phyloP scores from a whole-genome alignment of 2,329 filamentous ascomycete species.

The Septoria petroselini region DNA sequence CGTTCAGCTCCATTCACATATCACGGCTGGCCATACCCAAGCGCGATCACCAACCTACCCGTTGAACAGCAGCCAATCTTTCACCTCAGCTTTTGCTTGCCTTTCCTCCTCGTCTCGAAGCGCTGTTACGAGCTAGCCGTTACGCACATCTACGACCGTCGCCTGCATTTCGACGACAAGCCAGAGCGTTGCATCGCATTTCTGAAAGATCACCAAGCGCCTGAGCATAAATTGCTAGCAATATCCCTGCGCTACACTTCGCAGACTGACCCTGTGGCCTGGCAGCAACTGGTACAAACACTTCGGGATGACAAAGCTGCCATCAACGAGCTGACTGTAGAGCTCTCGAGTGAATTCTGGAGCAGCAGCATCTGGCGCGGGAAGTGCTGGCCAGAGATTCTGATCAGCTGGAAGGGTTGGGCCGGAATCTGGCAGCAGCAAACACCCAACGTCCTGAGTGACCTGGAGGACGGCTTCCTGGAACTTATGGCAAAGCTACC shows the following conservation, averaged over 20 bases:
- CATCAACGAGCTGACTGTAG: constrained; percentile 13
- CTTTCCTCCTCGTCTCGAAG: constrained; percentile 10
- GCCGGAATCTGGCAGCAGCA: constrained; percentile 5
- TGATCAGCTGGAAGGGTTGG: constrained; percentile 12
- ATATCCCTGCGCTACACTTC: constrained; percentile 9
- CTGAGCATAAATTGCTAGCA: background rate
- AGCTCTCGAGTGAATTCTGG: constrained; percentile 15
- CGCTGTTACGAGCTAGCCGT: constrained; percentile 11
- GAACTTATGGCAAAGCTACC: constrained; percentile 12
- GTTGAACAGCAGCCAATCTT: background rate
- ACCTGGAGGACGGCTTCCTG: constrained; percentile 10
- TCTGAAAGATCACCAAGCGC: constrained; percentile 11
- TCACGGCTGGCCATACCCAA: constrained; percentile 6
- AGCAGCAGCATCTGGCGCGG: constrained; percentile 5
- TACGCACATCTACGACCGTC: constrained; percentile 11
- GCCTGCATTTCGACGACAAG: constrained; percentile 11
- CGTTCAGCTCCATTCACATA: constrained; percentile 9
- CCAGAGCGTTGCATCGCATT: constrained; percentile 16
- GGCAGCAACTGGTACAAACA: constrained; percentile 12
- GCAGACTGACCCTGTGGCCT: constrained; percentile 13
- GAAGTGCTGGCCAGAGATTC: constrained; percentile 9
- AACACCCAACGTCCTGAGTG: background rate
- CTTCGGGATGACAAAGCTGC: constrained; percentile 2
- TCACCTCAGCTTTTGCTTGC: constrained; percentile 5
- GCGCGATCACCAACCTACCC: background rate